Evolutionary conservation across 2,329 filamentous ascomycete genomes (phyloP), one percentile per base, ranked within the genome.

Genomic region (Exophiala dermatitidis): DNA sequence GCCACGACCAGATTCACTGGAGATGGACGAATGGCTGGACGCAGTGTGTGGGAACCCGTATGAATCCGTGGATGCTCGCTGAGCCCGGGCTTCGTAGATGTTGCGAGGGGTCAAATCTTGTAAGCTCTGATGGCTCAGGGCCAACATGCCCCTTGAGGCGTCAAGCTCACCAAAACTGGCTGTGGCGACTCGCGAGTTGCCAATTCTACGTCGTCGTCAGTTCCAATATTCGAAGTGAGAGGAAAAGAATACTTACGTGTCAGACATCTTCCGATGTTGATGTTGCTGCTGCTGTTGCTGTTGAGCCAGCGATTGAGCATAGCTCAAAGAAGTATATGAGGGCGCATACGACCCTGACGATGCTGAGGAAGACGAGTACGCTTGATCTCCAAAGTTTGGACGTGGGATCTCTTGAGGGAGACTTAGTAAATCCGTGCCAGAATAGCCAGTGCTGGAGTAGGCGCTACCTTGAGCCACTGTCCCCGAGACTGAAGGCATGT

Each of bases 121-220:
- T 2, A 64, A 32, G 47, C 56, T 60, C 32, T 59, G 57, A 47
- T 96, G 90, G 78, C 88, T 95, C 80, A 97, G 87, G 36, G 90
- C 89, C 29, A 96, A 80, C 88, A 97, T 96, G 63, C 90, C 89
- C 57, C 93, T 86, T 68, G 90, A 90, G 28, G 90, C 90, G 69
- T 96, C 91, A 52, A 97, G 82, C 30, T 96, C 91, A 61, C 85
- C 88, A 69, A 90, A 94, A 63, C 84, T 85, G 63, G 85, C 77
- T 74, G 80, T 72, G 78, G 81, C 68, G 74, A 80, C 65, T 78
- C 68, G 66, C 7, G 71, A 63, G 34, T 51, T 58, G 5, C 54
- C 56, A 31, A 53, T 41, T 44, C 59, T 61, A 19, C 19, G 19
- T 19, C 19, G 19, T 19, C 19, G 19, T 19, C 19, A 19, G 34